Percentiles rank a stretch among this genome's conserved stretches.
Conservation (phyloP, 805 yeast species). For the Ogataea nakhonphanomensis region DNA sequence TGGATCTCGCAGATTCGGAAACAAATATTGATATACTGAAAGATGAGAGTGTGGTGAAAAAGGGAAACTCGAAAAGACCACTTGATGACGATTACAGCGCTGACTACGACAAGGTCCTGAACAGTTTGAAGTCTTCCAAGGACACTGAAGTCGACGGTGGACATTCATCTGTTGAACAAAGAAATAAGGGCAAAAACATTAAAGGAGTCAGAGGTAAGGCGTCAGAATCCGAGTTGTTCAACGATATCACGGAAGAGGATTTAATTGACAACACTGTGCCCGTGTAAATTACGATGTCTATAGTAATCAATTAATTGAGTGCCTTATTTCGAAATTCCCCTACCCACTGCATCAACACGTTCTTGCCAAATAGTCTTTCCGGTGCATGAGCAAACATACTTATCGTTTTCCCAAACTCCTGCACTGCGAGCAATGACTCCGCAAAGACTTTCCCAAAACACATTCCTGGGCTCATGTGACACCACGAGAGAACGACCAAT, state of each 20-base stretch:
- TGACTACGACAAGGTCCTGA: slow-evolving; percentile 13
- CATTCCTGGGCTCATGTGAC: slow-evolving; percentile 37
- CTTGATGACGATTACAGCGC: slow-evolving; percentile 19
- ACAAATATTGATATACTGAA: slow-evolving; percentile 20
- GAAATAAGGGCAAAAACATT: too few relatives aligned
- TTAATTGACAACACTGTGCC: slow-evolving; percentile 14
- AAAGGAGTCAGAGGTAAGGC: too few relatives aligned
- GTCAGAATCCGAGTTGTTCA: background rate
- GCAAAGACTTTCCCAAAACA: slow-evolving; percentile 47
- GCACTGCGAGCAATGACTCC: slow-evolving; percentile 97
- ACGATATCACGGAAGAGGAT: slow-evolving; percentile 16
- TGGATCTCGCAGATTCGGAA: slow-evolving; percentile 9
- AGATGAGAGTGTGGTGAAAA: slow-evolving; percentile 10
- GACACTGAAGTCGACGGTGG: too few relatives aligned
- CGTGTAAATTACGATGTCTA: slow-evolving; percentile 5
- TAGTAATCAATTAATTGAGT: slow-evolving; percentile 2
- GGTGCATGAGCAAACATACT: slow-evolving; percentile 88
- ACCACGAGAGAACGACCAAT: slow-evolving; percentile 69
- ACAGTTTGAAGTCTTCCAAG: slow-evolving; percentile 4
- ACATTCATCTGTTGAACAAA: too few relatives aligned
- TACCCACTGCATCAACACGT: slow-evolving; percentile 65
- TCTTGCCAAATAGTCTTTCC: slow-evolving; percentile 98
- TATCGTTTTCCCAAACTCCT: slow-evolving; percentile 95
- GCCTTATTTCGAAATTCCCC: slow-evolving; percentile 42
- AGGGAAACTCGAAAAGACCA: slow-evolving; percentile 19